Percentiles rank a stretch among this genome's conserved stretches.
Evolutionary conservation across 225 moss, liverwort and hornwort species (phyloP).

Genomic region (Asterella californica): DNA sequence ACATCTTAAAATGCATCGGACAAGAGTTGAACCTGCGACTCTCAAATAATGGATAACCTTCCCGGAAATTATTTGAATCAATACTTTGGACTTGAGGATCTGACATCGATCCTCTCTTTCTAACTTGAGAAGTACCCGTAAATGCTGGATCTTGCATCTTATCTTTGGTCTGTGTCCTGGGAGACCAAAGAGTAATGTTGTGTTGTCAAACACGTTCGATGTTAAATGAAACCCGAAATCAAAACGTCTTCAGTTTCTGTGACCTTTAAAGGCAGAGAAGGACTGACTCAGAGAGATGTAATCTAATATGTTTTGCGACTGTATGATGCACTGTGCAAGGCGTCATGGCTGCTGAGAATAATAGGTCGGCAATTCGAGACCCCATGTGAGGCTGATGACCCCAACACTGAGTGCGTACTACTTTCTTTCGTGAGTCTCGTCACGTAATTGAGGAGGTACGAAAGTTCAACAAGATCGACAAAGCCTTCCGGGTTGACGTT

Average conservation of each 20-base stretch:
- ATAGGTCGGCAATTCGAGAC: constrained; percentile 45
- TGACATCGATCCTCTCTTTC: no score
- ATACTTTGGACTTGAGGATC: no score
- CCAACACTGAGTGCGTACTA: constrained; percentile 37
- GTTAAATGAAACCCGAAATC: not conserved
- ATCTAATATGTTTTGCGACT: not conserved
- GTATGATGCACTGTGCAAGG: constrained; percentile 21
- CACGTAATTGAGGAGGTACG: not conserved
- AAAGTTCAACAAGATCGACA: not conserved
- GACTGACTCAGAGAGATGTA: not conserved
- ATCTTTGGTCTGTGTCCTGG: no score
- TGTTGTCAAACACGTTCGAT: not conserved
- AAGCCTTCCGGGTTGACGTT: not conserved
- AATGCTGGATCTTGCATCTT: no score
- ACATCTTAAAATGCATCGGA: no score
- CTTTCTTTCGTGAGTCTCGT: not conserved
- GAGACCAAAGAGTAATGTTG: no score
- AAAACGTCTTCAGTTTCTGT: not conserved
- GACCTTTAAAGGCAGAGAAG: not conserved
- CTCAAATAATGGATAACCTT: no score
- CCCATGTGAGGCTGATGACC: constrained; percentile 54
- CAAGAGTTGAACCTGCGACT: no score
- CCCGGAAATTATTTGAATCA: no score
- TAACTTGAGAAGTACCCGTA: no score
- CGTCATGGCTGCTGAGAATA: constrained; percentile 54